Conservation (phyloP, 1,139 yeast genomes). For the Hemisphaericaspora lyxosophila region DNA sequence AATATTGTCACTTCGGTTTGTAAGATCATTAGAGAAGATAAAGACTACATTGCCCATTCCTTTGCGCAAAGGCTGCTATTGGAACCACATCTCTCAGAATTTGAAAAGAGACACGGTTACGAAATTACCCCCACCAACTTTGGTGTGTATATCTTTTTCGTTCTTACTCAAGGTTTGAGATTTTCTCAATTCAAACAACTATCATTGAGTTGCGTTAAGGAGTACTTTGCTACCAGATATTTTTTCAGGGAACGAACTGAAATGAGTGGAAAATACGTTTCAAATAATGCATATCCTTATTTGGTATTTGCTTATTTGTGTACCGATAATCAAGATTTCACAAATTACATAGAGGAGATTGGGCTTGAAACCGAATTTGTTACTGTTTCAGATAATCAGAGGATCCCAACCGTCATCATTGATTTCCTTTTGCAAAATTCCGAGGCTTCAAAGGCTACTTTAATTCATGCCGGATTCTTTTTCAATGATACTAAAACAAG, state of each 20-base stretch:
- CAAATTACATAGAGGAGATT: conserved; percentile 43
- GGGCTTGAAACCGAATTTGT: conserved; percentile 33
- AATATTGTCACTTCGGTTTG: conserved; percentile 31
- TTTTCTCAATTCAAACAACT: conserved; percentile 60
- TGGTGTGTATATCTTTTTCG: conserved; percentile 53
- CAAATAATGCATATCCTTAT: conserved; percentile 37
- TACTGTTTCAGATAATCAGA: conserved; percentile 32
- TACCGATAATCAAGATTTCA: conserved; percentile 48
- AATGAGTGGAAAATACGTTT: conserved; percentile 8
- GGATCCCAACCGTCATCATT: conserved; percentile 48
- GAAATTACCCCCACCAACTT: conserved; percentile 47
- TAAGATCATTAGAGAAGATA: conserved; percentile 26
- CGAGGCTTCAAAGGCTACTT: conserved; percentile 43
- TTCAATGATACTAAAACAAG: conserved; percentile 50
- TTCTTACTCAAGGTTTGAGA: conserved; percentile 62
- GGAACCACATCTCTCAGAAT: conserved; percentile 41
- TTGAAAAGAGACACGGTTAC: conserved; percentile 48
- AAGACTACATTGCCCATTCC: conserved; percentile 28
- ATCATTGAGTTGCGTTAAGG: conserved; percentile 53
- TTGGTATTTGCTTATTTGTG: conserved; percentile 58
- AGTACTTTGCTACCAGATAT: conserved; percentile 49
- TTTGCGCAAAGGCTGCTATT: conserved; percentile 41
- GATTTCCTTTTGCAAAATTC: conserved; percentile 49
- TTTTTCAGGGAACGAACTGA: conserved; percentile 7
- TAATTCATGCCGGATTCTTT: conserved; percentile 49